Evolutionary conservation across 192 early-diverging fungal genomes (phyloP).

Genomic region (Phlyctochytrium bullatum): DNA sequence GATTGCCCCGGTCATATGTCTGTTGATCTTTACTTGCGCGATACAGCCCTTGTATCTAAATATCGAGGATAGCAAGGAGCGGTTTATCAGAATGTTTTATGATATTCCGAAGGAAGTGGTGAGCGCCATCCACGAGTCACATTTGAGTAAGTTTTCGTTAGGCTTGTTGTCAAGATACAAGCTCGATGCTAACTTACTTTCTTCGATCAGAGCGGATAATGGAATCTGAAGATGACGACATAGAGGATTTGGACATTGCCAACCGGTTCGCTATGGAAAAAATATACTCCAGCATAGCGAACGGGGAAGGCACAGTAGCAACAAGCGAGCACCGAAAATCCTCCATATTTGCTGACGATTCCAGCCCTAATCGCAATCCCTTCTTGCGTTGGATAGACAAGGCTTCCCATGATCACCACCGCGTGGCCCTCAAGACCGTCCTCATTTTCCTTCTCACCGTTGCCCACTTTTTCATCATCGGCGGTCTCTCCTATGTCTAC

Average conservation of each 20-base stretch:
- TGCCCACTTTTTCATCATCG: constrained; percentile 31
- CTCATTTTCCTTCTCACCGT: constrained; percentile 23
- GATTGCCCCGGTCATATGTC: constrained; percentile 12
- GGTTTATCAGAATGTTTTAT: constrained; percentile 21
- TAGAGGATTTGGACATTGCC: constrained; percentile 9
- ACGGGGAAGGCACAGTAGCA: not conserved
- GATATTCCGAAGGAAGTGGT: constrained; percentile 42
- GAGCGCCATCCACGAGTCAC: constrained; percentile 34
- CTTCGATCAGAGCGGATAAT: not conserved
- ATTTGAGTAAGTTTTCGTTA: constrained; percentile 22
- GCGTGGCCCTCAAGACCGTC: constrained; percentile 21
- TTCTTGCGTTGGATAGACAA: constrained; percentile 2
- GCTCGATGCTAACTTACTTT: not conserved
- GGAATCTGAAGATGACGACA: constrained; percentile 22
- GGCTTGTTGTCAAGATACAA: too few species aligned
- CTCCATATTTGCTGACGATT: not conserved
- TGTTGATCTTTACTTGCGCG: constrained; percentile 12
- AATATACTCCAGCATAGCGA: not conserved
- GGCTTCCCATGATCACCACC: constrained; percentile 20
- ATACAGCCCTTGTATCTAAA: constrained; percentile 26
- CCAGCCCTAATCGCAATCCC: not conserved
- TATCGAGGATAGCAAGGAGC: not conserved
- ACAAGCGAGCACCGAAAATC: not conserved
- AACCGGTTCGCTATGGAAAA: not conserved
- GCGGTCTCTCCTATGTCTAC: constrained; percentile 7